Percentiles rank a stretch among this genome's conserved stretches.
These are phyloP conservation scores for Paramecium tetraurelia DNA, from an alignment of 73 alveolate genomes.

Conservation along the genomic window DNA sequence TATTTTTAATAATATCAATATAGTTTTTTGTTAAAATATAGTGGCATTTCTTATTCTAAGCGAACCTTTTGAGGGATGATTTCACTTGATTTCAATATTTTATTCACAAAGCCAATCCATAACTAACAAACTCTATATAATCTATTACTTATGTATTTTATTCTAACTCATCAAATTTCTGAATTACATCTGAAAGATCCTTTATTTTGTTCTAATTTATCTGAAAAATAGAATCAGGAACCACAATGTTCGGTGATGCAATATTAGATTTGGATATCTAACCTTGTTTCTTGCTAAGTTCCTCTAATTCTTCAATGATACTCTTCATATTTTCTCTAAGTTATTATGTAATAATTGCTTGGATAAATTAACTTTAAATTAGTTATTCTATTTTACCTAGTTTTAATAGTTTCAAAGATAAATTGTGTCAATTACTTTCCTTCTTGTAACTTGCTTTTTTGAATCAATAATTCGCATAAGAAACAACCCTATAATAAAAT, in stretches of 20 bases:
- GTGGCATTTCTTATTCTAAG: slow-evolving; percentile 7
- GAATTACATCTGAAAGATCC: not conserved
- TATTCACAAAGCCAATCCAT: not conserved
- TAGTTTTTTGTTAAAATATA: not conserved
- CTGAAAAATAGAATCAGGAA: not conserved
- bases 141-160: not conserved
- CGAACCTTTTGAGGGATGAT: not conserved
- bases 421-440: not conserved
- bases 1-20: not conserved
- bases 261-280: not conserved
- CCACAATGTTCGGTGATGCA: not conserved
- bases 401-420: not conserved
- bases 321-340: not conserved
- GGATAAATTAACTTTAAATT: not conserved
- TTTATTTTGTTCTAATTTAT: not conserved
- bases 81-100: not conserved
- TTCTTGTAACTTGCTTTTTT: not conserved
- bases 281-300: not conserved
- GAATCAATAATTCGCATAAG: not conserved
- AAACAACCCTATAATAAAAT: not conserved
- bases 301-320: not conserved
- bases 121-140: not conserved
- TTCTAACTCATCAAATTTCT: not conserved
- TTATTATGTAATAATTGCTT: not conserved
- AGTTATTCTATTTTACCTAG: not conserved